Conservation (phyloP, 805 yeast genomes). For the Zygosaccharomyces gambellarensis region DNA sequence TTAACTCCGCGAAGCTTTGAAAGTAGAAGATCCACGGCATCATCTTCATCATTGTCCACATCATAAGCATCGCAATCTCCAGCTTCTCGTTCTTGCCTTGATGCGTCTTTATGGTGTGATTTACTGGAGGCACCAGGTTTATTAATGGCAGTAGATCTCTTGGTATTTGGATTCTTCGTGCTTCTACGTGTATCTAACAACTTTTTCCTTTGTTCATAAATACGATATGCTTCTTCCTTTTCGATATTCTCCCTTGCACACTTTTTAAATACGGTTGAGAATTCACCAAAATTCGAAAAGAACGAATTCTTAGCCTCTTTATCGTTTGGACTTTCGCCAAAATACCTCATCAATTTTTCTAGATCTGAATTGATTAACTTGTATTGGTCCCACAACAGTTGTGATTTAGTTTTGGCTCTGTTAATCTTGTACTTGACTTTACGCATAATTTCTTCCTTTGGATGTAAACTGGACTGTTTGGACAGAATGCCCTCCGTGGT, state of each 20-base stretch:
- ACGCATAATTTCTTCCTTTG: conserved; percentile 54
- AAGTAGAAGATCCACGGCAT: conserved; percentile 27
- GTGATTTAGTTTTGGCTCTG: conserved; percentile 50
- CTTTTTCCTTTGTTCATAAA: conserved; percentile 60
- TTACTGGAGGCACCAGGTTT: background rate
- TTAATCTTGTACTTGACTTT: conserved; percentile 51
- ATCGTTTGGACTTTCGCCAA: conserved; percentile 61
- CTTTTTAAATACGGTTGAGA: conserved; percentile 55
- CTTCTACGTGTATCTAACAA: conserved; percentile 33
- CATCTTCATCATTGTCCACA: conserved; percentile 9
- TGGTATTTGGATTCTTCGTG: background rate
- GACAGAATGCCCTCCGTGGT: conserved; percentile 61
- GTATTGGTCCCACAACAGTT: conserved; percentile 47
- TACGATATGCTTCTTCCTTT: conserved; percentile 61
- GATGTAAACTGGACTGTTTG: conserved; percentile 58
- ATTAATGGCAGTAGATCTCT: background rate
- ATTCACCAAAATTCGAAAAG: conserved; percentile 56
- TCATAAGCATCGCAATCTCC: background rate
- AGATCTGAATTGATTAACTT: conserved; percentile 47
- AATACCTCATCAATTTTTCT: conserved; percentile 58
- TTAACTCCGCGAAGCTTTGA: conserved; percentile 27
- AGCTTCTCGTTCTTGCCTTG: background rate
- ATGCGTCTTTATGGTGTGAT: background rate
- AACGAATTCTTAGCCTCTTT: conserved; percentile 54
- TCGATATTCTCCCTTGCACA: conserved; percentile 62